These are phyloP conservation scores for Echria macrotheca DNA, from an alignment of 495 filamentous ascomycete genomes.

Conservation along the genomic window DNA sequence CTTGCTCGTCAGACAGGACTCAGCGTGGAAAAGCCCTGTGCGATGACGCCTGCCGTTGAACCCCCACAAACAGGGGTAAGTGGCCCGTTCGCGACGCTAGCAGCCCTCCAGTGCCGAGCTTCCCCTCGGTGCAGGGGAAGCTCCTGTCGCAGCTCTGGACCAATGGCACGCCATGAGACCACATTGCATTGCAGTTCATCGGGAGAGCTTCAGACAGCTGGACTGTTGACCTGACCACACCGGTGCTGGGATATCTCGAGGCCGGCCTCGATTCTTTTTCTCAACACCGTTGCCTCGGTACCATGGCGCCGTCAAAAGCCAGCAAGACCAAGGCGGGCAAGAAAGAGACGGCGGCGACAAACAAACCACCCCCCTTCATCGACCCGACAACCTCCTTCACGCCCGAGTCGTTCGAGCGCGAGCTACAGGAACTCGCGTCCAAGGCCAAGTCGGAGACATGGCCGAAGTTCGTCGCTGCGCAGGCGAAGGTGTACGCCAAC, in stretches of 20 bases:
- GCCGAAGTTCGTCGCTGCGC: conserved; percentile 26
- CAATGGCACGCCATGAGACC: conserved; percentile 15
- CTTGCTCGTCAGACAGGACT: conserved; percentile 1
- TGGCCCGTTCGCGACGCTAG: conserved; percentile 1
- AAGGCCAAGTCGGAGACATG: conserved; percentile 46
- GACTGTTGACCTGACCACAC: conserved; percentile 9
- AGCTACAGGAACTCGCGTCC: conserved; percentile 43
- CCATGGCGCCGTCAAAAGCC: conserved; percentile 6
- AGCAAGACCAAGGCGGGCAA: neutral
- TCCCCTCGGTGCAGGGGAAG: conserved; percentile 3
- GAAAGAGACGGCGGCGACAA: neutral
- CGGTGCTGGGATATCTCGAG: neutral
- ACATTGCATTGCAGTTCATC: conserved; percentile 14
- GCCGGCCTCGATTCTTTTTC: neutral
- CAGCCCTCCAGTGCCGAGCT: neutral
- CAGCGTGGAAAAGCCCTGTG: conserved; percentile 3
- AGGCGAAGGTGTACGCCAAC: conserved; percentile 37
- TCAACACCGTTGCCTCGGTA: conserved; percentile 1
- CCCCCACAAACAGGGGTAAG: neutral
- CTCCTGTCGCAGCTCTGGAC: conserved; percentile 13
- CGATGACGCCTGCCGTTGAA: conserved; percentile 5
- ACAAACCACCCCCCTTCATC: conserved; percentile 3
- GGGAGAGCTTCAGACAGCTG: conserved; percentile 14
- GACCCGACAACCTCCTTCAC: conserved; percentile 29
- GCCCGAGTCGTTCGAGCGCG: conserved; percentile 45